A percentile compares a stretch with the other conserved stretches of the same genome.
Evolutionary conservation across 2,329 filamentous ascomycete species (phyloP).

Genomic region (Hysterium pulicare): DNA sequence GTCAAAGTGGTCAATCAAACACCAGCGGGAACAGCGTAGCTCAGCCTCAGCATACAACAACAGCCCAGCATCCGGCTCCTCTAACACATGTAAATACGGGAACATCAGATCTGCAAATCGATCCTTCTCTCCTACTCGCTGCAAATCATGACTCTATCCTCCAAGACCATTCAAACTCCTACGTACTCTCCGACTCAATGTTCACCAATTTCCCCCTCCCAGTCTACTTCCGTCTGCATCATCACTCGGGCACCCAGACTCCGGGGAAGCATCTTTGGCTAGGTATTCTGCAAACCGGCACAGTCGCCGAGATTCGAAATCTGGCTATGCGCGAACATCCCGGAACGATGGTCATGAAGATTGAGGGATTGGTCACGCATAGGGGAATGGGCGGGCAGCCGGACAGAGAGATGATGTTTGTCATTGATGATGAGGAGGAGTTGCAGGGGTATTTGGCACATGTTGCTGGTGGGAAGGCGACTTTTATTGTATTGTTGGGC

Average conservation of each 20-base stretch:
- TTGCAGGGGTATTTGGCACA: conserved; percentile 68
- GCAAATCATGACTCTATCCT: conserved; percentile 47
- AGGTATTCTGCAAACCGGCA: conserved; percentile 56
- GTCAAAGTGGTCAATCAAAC: background rate
- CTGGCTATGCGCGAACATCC: conserved; percentile 60
- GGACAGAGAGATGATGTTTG: conserved; percentile 60
- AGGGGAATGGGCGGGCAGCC: conserved; percentile 27
- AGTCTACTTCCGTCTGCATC: conserved; percentile 67
- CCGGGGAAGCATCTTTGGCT: conserved; percentile 59
- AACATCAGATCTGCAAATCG: conserved; percentile 56
- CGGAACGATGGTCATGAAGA: conserved; percentile 54
- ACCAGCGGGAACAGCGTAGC: background rate
- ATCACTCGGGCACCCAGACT: conserved; percentile 55
- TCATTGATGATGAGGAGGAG: conserved; percentile 69
- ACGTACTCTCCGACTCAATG: background rate
- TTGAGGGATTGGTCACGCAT: conserved; percentile 64
- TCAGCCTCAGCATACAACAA: background rate
- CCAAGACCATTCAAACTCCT: conserved; percentile 12
- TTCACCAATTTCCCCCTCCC: conserved; percentile 43
- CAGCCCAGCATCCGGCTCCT: background rate
- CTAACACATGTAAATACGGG: background rate
- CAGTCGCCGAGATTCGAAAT: conserved; percentile 61
- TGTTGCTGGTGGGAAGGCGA: conserved; percentile 54
- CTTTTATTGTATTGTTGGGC: conserved; percentile 46
- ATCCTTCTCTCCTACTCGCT: conserved; percentile 60